phyloP scores from a whole-genome alignment of 768 basidiomycete genomes.

The Collybia nuda region DNA sequence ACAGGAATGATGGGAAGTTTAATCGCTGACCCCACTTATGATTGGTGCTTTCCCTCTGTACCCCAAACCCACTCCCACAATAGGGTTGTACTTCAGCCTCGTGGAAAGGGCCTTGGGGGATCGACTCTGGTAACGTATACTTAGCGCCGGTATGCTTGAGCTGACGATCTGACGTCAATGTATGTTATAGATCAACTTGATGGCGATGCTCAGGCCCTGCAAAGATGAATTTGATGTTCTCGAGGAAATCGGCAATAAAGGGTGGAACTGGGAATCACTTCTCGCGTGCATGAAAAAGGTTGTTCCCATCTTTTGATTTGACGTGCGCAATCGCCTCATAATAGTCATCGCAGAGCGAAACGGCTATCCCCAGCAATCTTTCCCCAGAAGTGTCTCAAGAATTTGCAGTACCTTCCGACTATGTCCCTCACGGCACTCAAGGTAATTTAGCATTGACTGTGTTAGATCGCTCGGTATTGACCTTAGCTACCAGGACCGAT shows the following conservation, averaged over 20 bases:
- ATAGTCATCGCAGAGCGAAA: too few relatives aligned
- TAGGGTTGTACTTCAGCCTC: conserved; percentile 17
- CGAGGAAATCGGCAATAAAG: conserved; percentile 20
- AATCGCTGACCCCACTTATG: conserved; percentile 13
- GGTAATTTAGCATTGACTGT: too few relatives aligned
- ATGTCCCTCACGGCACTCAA: too few relatives aligned
- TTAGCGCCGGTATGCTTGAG: conserved; percentile 17
- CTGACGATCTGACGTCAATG: neutral
- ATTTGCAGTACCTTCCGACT: too few relatives aligned
- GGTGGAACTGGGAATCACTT: conserved; percentile 16
- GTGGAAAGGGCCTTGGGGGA: conserved; percentile 24
- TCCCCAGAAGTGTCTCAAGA: too few relatives aligned
- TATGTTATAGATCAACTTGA: conserved; percentile 15
- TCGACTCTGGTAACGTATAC: conserved; percentile 18
- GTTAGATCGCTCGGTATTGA: too few relatives aligned
- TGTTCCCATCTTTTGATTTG: too few relatives aligned
- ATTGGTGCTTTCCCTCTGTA: conserved; percentile 30
- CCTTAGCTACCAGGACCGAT: too few relatives aligned
- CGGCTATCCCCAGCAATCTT: too few relatives aligned
- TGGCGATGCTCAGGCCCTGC: conserved; percentile 25
- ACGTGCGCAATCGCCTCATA: too few relatives aligned
- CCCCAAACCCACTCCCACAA: conserved; percentile 21
- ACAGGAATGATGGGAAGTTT: conserved; percentile 14
- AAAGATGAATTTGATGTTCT: conserved; percentile 29
- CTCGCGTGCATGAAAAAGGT: conserved; percentile 13